Percentiles rank a stretch among this genome's conserved stretches.
Evolutionary conservation across 768 basidiomycete species (phyloP).

Genomic region (Psilocybe cyanescens): DNA sequence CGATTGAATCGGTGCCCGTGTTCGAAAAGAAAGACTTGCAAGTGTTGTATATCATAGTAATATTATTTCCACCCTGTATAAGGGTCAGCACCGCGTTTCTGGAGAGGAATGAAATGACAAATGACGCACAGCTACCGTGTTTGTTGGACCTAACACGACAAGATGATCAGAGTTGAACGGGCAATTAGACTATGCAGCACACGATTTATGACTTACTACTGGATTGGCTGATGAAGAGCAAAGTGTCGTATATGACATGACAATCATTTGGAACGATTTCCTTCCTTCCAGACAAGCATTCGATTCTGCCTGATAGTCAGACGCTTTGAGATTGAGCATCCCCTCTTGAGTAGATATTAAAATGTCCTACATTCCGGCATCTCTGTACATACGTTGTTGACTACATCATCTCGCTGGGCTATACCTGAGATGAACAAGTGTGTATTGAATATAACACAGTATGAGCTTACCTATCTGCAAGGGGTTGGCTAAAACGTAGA

Average conservation of each 20-base stretch:
- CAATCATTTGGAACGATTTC: constrained; percentile 13
- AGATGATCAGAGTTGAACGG: neutral
- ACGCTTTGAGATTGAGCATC: neutral
- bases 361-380: constrained; percentile 12
- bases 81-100: neutral
- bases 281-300: constrained; percentile 5
- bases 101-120: neutral
- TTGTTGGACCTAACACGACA: constrained; percentile 6
- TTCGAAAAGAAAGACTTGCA: constrained; percentile 18
- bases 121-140: constrained; percentile 7
- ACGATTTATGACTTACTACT: constrained; percentile 1
- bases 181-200: no score
- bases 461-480: neutral
- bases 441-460: neutral
- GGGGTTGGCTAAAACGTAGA: neutral
- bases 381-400: constrained; percentile 14
- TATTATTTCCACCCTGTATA: constrained; percentile 6
- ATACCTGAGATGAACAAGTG: neutral
- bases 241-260: constrained; percentile 16
- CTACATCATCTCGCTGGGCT: neutral
- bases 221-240: constrained; percentile 12
- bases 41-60: constrained; percentile 14
- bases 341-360: neutral
- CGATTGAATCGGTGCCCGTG: constrained; percentile 2
- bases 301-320: neutral